Evolutionary conservation across 345 rosid genomes (phyloP).

Genomic region (Raphanus raphanistrum): DNA sequence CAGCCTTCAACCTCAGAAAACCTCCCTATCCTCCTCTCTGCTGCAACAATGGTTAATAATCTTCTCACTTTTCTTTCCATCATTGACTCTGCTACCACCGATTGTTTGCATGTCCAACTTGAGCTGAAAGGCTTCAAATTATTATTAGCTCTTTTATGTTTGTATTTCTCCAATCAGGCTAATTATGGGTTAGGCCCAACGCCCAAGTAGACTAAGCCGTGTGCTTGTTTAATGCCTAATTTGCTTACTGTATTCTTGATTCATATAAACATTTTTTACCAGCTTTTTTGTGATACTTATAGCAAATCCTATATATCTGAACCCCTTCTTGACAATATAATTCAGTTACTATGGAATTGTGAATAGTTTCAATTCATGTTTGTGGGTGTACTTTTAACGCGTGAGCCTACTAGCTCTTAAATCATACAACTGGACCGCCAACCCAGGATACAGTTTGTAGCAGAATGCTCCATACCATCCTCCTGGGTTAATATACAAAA

Average conservation of each 20-base stretch:
- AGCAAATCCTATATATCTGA: not conserved
- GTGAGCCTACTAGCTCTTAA: not conserved
- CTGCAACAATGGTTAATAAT: no score
- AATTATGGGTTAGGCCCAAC: no score
- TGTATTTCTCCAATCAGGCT: no score
- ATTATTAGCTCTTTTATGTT: no score
- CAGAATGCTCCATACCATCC: not conserved
- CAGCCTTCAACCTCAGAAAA: no score
- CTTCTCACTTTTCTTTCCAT: no score
- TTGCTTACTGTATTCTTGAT: not conserved
- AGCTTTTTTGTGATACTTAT: not conserved
- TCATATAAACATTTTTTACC: not conserved
- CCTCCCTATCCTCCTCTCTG: no score
- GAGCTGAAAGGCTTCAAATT: no score
- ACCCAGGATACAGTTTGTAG: not conserved
- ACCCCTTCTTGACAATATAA: not conserved
- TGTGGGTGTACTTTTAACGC: not conserved
- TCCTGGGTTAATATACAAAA: slow-evolving; percentile 19
- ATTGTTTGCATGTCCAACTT: no score
- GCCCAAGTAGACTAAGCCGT: no score
- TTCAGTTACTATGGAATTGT: not conserved
- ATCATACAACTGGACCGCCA: not conserved
- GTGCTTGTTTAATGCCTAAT: not conserved
- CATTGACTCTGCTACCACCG: no score
- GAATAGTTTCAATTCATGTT: not conserved